These are phyloP conservation scores for Casuarina equisetifolia DNA, from an alignment of 306 rosid genomes.

Conservation along the genomic window DNA sequence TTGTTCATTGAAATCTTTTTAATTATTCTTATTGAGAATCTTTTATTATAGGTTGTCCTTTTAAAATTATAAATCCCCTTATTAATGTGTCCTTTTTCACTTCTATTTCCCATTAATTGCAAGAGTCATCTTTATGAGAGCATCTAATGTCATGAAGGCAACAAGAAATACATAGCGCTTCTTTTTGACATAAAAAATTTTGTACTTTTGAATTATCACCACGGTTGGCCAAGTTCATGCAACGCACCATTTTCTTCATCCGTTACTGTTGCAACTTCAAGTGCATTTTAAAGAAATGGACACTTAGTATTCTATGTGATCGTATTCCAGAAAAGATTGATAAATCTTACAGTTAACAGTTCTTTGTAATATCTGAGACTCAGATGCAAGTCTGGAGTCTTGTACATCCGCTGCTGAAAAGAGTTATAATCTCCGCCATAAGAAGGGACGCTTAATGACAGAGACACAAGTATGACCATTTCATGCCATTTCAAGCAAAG, in stretches of 20 bases:
- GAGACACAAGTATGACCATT: not conserved
- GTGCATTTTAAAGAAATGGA: not conserved
- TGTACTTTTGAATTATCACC: not conserved
- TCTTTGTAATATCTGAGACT: conserved; percentile 64
- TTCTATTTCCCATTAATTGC: no score
- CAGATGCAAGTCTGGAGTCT: conserved; percentile 89
- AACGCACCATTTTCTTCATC: not conserved
- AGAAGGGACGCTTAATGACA: conserved; percentile 1
- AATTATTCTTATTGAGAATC: conserved; percentile 70
- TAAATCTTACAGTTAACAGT: conserved; percentile 74
- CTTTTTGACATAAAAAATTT: not conserved
- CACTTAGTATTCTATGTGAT: not conserved
- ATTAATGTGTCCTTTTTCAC: no score
- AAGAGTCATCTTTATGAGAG: no score
- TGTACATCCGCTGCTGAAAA: conserved; percentile 72
- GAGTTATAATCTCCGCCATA: conserved; percentile 3
- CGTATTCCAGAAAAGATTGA: conserved; percentile 1
- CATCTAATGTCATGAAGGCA: no score
- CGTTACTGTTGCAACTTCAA: not conserved
- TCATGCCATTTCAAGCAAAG: not conserved
- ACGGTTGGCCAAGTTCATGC: not conserved
- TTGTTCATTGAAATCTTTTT: conserved; percentile 50
- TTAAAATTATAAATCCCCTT: no score
- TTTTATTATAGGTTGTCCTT: no score
- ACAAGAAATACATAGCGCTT: no score